These are phyloP conservation scores for Scleromitrula shiraiana DNA, from an alignment of 2,329 filamentous ascomycete genomes.

Conservation along the genomic window DNA sequence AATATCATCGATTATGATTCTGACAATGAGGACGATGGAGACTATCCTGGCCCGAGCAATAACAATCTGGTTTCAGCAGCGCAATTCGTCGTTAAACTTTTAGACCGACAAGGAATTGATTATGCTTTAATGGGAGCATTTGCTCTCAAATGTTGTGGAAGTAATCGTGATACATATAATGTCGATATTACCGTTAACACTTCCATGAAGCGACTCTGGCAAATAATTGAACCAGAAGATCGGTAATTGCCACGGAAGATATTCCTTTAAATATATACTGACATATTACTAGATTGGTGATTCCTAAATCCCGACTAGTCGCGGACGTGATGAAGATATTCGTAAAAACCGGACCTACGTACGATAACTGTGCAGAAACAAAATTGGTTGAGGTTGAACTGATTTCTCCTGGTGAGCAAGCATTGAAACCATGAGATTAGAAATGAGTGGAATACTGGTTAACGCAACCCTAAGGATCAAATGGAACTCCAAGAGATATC, in stretches of 20 bases:
- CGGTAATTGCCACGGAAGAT: not conserved
- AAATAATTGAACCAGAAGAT: slow-evolving; percentile 2
- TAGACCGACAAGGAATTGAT: not conserved
- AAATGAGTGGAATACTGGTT: not conserved
- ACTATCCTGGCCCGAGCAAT: not conserved
- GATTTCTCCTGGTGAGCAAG: not conserved
- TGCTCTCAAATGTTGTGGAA: not conserved
- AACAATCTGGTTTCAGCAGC: slow-evolving; percentile 3
- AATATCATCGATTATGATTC: slow-evolving; percentile 3
- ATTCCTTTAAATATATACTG: not conserved
- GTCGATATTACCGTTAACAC: slow-evolving; percentile 1
- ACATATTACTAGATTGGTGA: not conserved
- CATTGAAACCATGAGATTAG: not conserved
- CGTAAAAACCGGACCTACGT: not conserved
- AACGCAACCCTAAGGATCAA: not conserved
- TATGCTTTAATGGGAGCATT: slow-evolving; percentile 8
- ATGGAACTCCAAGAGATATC: slow-evolving; percentile 1
- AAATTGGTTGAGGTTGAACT: slow-evolving; percentile 2
- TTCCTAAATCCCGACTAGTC: not conserved
- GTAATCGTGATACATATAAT: not conserved
- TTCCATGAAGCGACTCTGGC: slow-evolving; percentile 3
- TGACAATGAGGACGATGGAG: not conserved
- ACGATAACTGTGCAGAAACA: not conserved
- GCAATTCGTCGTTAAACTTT: not conserved
- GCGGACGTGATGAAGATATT: slow-evolving; percentile 4